phyloP scores from a whole-genome alignment of 805 yeast genomes.

The Naumovozyma baii region DNA sequence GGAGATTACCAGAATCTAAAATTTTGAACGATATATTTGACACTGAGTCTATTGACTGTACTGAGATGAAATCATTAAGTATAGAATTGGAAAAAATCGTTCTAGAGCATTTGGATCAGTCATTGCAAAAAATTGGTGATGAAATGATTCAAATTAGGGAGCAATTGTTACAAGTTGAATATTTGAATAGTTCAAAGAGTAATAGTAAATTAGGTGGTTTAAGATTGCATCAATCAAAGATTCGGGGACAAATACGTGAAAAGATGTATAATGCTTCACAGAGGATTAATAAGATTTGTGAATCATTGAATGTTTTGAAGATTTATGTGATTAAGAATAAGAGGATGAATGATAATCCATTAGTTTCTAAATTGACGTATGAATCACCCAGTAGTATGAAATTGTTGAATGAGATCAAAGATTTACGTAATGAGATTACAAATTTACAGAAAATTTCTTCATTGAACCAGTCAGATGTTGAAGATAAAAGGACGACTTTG shows the following conservation, averaged over 20 bases:
- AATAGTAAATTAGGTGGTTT: slow-evolving; percentile 10
- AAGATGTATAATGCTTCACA: slow-evolving; percentile 11
- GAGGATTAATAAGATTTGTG: slow-evolving; percentile 11
- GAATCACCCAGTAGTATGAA: slow-evolving; percentile 13
- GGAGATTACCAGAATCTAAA: slow-evolving; percentile 32
- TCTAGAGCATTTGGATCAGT: background rate
- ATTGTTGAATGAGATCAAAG: slow-evolving; percentile 15
- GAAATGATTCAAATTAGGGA: slow-evolving; percentile 3
- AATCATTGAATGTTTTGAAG: slow-evolving; percentile 16
- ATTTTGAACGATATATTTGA: slow-evolving; percentile 9
- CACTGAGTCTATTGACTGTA: background rate
- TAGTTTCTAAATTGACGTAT: slow-evolving; percentile 10
- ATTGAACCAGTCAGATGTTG: background rate
- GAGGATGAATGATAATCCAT: slow-evolving; percentile 10
- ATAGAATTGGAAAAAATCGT: slow-evolving; percentile 4
- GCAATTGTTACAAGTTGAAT: slow-evolving; percentile 7
- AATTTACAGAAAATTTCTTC: slow-evolving; percentile 8
- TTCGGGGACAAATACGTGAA: slow-evolving; percentile 16
- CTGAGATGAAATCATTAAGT: background rate
- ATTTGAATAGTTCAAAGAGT: slow-evolving; percentile 1
- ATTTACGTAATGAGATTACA: slow-evolving; percentile 17
- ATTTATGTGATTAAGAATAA: slow-evolving; percentile 10
- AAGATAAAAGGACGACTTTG: background rate
- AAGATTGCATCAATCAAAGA: slow-evolving; percentile 15
- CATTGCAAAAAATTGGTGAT: background rate